A percentile compares a stretch with the other conserved stretches of the same genome.
phyloP scores from a whole-genome alignment of 208 protist species.

The Trypanosoma avium region DNA sequence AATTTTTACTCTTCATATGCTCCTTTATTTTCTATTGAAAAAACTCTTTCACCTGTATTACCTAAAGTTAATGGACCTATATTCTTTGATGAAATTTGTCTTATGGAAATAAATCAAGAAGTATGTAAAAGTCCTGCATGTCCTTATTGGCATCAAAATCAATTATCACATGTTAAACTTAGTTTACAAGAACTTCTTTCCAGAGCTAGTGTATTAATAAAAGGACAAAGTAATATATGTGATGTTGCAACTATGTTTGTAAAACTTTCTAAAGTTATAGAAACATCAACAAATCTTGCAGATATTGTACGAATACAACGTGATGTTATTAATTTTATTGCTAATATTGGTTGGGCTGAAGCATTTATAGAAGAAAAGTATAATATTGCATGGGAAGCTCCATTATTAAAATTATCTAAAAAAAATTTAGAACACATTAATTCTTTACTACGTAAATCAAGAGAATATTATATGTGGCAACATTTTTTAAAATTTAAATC shows the following conservation, averaged over 20 bases:
- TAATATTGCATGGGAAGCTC: constrained; percentile 15
- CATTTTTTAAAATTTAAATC: constrained; percentile 10
- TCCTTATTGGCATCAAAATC: constrained; percentile 69
- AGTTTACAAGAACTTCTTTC: constrained; percentile 2
- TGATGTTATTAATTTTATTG: constrained; percentile 22
- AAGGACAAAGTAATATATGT: constrained; percentile 18
- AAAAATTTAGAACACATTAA: constrained; percentile 2
- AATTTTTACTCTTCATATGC: constrained; percentile 46
- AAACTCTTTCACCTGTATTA: neutral
- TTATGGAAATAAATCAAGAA: constrained; percentile 37
- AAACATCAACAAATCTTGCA: constrained; percentile 4
- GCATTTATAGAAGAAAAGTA: constrained; percentile 5
- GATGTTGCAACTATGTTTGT: constrained; percentile 17
- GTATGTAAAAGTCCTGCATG: constrained; percentile 47
- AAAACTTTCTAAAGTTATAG: neutral
- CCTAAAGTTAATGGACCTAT: constrained; percentile 27
- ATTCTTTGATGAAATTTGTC: constrained; percentile 69
- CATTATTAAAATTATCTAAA: neutral
- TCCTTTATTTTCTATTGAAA: constrained; percentile 46
- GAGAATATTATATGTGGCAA: constrained; percentile 21
- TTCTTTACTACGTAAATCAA: constrained; percentile 9
- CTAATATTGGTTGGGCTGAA: constrained; percentile 13
- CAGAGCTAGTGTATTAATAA: neutral
- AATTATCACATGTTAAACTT: constrained; percentile 46
- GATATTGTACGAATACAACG: constrained; percentile 13